phyloP scores from a whole-genome alignment of 768 basidiomycete species.

The Xanthoconium purpureum region DNA sequence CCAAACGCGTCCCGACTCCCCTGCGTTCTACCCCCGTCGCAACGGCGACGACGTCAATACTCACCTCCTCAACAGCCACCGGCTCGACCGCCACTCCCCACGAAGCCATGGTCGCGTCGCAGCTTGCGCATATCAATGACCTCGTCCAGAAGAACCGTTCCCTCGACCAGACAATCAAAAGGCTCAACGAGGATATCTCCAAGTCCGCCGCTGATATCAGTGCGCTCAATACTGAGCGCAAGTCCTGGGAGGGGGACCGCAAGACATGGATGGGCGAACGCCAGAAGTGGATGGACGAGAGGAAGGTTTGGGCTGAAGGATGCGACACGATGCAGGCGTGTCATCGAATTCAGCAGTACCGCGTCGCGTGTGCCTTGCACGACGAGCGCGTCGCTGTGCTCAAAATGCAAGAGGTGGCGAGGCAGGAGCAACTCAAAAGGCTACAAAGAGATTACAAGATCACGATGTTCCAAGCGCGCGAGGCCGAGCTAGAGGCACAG shows the following conservation, averaged over 20 bases:
- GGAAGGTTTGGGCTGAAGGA: slow-evolving; percentile 57
- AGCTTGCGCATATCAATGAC: slow-evolving; percentile 69
- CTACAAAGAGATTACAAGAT: slow-evolving; percentile 66
- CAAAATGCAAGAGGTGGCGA: slow-evolving; percentile 50
- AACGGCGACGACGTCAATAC: slow-evolving; percentile 25
- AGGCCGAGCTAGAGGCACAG: slow-evolving; percentile 55
- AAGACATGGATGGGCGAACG: slow-evolving; percentile 22
- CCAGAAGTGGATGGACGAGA: slow-evolving; percentile 50
- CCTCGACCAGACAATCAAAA: slow-evolving; percentile 58
- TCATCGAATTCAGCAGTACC: slow-evolving; percentile 64
- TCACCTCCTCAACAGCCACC: slow-evolving; percentile 28
- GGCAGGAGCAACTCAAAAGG: slow-evolving; percentile 56
- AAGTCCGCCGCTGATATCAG: slow-evolving; percentile 30
- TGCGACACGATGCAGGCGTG: slow-evolving; percentile 61
- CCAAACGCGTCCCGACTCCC: slow-evolving; percentile 21
- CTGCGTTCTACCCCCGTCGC: slow-evolving; percentile 17
- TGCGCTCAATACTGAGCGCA: slow-evolving; percentile 41
- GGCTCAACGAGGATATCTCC: slow-evolving; percentile 48
- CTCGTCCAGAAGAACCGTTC: slow-evolving; percentile 66
- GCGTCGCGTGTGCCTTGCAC: slow-evolving; percentile 52
- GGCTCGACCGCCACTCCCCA: slow-evolving; percentile 33
- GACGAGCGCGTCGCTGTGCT: slow-evolving; percentile 49
- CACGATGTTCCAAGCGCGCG: slow-evolving; percentile 62
- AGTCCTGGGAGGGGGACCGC: slow-evolving; percentile 26
- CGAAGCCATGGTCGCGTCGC: slow-evolving; percentile 54